These are phyloP conservation scores for Citrus mangshanensis DNA, from an alignment of 345 rosid genomes.

Conservation along the genomic window DNA sequence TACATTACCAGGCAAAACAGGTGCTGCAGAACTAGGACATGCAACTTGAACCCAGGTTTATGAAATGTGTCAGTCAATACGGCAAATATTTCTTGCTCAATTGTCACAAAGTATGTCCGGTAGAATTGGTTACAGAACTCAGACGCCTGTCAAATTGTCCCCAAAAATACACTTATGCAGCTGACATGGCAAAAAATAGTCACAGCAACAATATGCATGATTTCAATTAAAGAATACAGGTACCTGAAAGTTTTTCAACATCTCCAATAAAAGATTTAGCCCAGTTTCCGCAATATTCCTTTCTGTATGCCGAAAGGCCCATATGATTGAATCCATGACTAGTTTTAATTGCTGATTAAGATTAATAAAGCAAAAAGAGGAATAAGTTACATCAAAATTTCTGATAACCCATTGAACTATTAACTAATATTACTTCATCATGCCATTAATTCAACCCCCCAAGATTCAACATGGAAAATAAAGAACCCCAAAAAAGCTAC, in stretches of 20 bases:
- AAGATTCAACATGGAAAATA: background rate
- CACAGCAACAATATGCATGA: background rate
- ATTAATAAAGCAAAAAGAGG: conserved; percentile 12
- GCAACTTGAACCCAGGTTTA: conserved; percentile 99
- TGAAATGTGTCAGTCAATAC: conserved; percentile 97
- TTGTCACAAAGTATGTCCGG: conserved; percentile 53
- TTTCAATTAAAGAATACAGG: background rate
- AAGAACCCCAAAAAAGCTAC: background rate
- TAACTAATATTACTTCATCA: background rate
- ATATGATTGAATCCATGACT: conserved; percentile 97
- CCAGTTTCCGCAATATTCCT: conserved; percentile 99
- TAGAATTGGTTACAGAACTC: conserved; percentile 91
- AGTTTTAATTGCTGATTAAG: conserved; percentile 82
- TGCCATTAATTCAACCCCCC: background rate
- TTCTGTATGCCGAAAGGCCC: conserved; percentile 99
- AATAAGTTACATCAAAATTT: background rate
- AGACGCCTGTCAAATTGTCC: conserved; percentile 37
- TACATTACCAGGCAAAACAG: conserved; percentile 73
- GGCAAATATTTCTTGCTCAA: conserved; percentile 96
- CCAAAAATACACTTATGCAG: conserved; percentile 22
- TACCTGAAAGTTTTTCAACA: conserved; percentile 95
- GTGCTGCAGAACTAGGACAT: conserved; percentile 84
- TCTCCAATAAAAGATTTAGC: conserved; percentile 82
- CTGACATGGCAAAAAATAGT: background rate
- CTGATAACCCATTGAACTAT: background rate